phyloP scores from a whole-genome alignment of 495 filamentous ascomycete species.

The Poronia punctata region DNA sequence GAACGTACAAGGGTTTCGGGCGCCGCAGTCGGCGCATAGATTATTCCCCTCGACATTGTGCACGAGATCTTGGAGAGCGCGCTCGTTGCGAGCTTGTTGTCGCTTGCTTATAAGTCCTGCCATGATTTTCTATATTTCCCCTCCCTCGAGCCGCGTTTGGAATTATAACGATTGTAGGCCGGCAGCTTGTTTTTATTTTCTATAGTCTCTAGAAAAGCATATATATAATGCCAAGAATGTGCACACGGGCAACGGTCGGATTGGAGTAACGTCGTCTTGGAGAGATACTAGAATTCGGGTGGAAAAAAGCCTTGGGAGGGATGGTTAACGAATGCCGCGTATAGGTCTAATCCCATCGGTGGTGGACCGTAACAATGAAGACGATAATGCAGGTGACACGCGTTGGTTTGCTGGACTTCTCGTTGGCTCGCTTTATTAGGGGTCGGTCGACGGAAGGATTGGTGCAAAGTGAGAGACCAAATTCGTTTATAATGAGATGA shows the following conservation, averaged over 20 bases:
- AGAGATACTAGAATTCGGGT: background rate
- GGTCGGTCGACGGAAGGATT: slow-evolving; percentile 3
- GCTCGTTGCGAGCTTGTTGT: slow-evolving; percentile 94
- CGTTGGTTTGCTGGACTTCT: too few species aligned
- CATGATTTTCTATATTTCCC: slow-evolving; percentile 33
- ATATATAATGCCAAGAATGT: slow-evolving; percentile 8
- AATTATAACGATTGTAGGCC: slow-evolving; percentile 3
- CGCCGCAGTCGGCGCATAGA: slow-evolving; percentile 86
- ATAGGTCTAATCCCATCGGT: background rate
- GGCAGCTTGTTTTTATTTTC: too few species aligned
- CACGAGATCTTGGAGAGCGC: slow-evolving; percentile 81
- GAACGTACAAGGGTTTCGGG: slow-evolving; percentile 80
- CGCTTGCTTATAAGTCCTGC: slow-evolving; percentile 67
- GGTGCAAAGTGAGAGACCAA: slow-evolving; percentile 2
- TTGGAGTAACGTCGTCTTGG: slow-evolving; percentile 10
- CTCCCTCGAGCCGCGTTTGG: background rate
- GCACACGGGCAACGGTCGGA: slow-evolving; percentile 5
- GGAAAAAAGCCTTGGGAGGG: background rate
- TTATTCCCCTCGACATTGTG: slow-evolving; percentile 86
- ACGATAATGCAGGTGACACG: slow-evolving; percentile 1
- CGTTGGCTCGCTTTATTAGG: background rate
- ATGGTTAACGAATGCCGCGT: slow-evolving; percentile 1
- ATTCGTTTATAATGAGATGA: too few species aligned
- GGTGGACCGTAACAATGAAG: background rate
- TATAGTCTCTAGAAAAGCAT: slow-evolving; percentile 1